Evolutionary conservation across 2,329 filamentous ascomycete genomes (phyloP).

Genomic region (Fusarium sp.): DNA sequence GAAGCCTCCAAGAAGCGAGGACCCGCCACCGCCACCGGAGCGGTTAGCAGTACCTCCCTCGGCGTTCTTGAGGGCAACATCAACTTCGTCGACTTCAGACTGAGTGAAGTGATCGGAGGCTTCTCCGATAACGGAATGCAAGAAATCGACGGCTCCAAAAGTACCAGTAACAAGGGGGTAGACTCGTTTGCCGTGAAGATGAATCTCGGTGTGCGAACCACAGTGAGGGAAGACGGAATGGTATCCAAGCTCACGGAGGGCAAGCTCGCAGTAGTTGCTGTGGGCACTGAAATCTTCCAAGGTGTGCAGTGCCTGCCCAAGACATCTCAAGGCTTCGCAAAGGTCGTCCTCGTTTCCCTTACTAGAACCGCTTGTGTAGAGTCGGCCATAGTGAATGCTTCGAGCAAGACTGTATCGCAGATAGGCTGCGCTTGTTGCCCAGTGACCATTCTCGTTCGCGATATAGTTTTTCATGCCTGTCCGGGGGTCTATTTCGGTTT

Average conservation of each 20-base stretch:
- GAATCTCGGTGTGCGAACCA: slow-evolving; percentile 73
- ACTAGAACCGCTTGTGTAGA: slow-evolving; percentile 75
- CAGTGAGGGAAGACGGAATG: slow-evolving; percentile 85
- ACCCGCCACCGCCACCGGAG: slow-evolving; percentile 46
- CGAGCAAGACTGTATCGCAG: slow-evolving; percentile 79
- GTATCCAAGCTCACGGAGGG: slow-evolving; percentile 79
- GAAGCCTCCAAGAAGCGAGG: slow-evolving; percentile 54
- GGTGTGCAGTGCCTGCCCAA: slow-evolving; percentile 81
- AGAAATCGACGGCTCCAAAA: slow-evolving; percentile 85
- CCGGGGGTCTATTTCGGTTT: slow-evolving; percentile 76
- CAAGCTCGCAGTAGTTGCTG: slow-evolving; percentile 85
- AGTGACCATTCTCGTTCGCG: slow-evolving; percentile 85
- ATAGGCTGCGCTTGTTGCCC: slow-evolving; percentile 91
- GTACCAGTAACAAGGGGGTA: slow-evolving; percentile 78
- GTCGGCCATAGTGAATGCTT: slow-evolving; percentile 79
- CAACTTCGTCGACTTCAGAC: slow-evolving; percentile 84
- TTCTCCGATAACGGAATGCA: slow-evolving; percentile 81
- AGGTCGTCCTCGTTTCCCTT: slow-evolving; percentile 78
- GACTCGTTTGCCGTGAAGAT: slow-evolving; percentile 70
- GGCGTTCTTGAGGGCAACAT: slow-evolving; percentile 77
- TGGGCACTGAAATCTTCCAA: slow-evolving; percentile 84
- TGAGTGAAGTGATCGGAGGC: slow-evolving; percentile 87
- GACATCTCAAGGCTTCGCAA: slow-evolving; percentile 80
- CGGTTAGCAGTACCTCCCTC: slow-evolving; percentile 58
- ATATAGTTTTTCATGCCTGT: slow-evolving; percentile 99